Evolutionary conservation across 1,284 basidiomycete genomes (phyloP).

Genomic region (Cryptococcus amylolentus): DNA sequence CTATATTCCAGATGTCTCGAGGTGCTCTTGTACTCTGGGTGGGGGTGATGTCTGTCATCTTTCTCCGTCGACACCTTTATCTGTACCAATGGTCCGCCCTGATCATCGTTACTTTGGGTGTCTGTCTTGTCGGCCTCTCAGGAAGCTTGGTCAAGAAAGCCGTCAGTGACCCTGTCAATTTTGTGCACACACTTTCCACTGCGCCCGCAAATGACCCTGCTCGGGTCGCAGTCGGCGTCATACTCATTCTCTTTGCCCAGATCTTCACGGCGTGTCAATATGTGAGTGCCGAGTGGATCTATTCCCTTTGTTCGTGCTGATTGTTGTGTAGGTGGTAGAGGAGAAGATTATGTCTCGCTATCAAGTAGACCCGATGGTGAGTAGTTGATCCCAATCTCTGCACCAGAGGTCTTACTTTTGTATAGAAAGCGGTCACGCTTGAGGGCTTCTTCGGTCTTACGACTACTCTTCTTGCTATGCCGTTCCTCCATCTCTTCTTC

Average conservation of each 20-base stretch:
- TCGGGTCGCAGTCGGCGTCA: slow-evolving; percentile 60
- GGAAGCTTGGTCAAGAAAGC: slow-evolving; percentile 79
- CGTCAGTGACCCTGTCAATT: slow-evolving; percentile 39
- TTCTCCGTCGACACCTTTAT: slow-evolving; percentile 64
- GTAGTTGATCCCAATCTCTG: slow-evolving; percentile 2
- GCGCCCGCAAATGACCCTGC: slow-evolving; percentile 50
- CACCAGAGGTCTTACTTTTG: not conserved
- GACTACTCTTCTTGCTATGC: slow-evolving; percentile 53
- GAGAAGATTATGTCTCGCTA: slow-evolving; percentile 88
- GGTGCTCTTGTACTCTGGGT: slow-evolving; percentile 97
- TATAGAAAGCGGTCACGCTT: slow-evolving; percentile 74
- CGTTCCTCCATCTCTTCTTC: slow-evolving; percentile 54
- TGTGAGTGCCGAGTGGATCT: slow-evolving; percentile 11
- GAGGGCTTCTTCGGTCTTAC: slow-evolving; percentile 89
- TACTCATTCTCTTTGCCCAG: slow-evolving; percentile 94
- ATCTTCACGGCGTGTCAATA: slow-evolving; percentile 58
- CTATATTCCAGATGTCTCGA: slow-evolving; percentile 97
- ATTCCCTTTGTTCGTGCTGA: not conserved
- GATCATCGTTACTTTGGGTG: slow-evolving; percentile 83
- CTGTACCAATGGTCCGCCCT: slow-evolving; percentile 74
- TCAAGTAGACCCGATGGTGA: slow-evolving; percentile 74
- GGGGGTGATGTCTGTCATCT: slow-evolving; percentile 85
- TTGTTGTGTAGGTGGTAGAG: slow-evolving; percentile 66
- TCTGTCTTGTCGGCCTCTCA: slow-evolving; percentile 85
- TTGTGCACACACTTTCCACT: slow-evolving; percentile 3